Evolutionary conservation across 495 filamentous ascomycete genomes (phyloP).

Genomic region (Melanomma pulvis-pyrius): DNA sequence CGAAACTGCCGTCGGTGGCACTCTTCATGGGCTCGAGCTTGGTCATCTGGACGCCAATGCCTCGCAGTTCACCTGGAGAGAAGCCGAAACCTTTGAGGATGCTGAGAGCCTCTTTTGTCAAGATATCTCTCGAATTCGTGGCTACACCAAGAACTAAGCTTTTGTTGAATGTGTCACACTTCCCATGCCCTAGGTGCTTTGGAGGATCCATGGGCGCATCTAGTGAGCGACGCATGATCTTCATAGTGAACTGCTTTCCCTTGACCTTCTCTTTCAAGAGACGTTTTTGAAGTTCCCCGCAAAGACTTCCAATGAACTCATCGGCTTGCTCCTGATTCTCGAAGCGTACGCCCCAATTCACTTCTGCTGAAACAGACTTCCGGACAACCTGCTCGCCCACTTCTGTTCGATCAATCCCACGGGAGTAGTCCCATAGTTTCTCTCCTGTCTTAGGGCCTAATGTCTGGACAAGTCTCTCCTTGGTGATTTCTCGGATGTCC

Average conservation of each 20-base stretch:
- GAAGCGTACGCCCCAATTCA: constrained; percentile 98
- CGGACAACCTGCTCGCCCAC: constrained; percentile 79
- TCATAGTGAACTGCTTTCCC: constrained; percentile 85
- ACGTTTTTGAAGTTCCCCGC: constrained; percentile 77
- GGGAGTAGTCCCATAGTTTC: constrained; percentile 86
- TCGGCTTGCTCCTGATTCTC: constrained; percentile 86
- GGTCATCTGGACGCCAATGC: constrained; percentile 87
- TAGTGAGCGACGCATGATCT: constrained; percentile 82
- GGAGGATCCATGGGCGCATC: constrained; percentile 90
- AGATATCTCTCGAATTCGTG: constrained; percentile 68
- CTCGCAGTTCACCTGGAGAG: constrained; percentile 85
- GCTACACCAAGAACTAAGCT: constrained; percentile 79
- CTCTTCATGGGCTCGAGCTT: constrained; percentile 80
- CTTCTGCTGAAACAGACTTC: constrained; percentile 92
- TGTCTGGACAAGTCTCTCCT: constrained; percentile 69
- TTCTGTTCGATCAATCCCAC: constrained; percentile 83
- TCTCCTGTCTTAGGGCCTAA: constrained; percentile 91
- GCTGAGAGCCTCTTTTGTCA: constrained; percentile 78
- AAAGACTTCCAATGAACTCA: constrained; percentile 80
- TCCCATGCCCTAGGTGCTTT: constrained; percentile 93
- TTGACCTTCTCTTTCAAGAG: constrained; percentile 81
- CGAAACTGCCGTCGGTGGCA: constrained; percentile 34
- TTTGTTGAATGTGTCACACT: constrained; percentile 91
- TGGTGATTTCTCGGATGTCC: constrained; percentile 74
- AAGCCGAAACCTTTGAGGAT: constrained; percentile 82